Evolutionary conservation across 1,139 yeast genomes (phyloP).

Genomic region (Yamadazyma taylorii): DNA sequence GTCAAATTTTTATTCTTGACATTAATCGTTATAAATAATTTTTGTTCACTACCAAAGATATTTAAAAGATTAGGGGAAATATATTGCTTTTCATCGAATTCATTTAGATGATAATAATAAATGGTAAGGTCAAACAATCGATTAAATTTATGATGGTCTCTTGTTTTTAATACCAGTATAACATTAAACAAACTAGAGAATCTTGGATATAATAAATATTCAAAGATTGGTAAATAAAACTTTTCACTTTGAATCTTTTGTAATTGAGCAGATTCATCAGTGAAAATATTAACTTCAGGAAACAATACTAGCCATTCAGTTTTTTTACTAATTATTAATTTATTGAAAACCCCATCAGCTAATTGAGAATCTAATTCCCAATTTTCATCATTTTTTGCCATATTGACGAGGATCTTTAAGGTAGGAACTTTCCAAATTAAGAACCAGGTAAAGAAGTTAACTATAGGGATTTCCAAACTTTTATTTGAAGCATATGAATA

Average conservation of each 20-base stretch:
- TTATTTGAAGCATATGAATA: constrained; percentile 16
- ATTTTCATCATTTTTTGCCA: constrained; percentile 57
- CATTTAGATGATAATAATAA: constrained; percentile 32
- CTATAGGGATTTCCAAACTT: constrained; percentile 32
- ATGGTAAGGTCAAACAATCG: constrained; percentile 56
- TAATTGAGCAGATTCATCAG: constrained; percentile 42
- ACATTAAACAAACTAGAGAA: constrained; percentile 53
- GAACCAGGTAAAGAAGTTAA: constrained; percentile 64
- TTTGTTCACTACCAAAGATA: constrained; percentile 42
- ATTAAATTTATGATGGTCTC: constrained; percentile 30
- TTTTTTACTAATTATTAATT: constrained; percentile 25
- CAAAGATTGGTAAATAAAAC: constrained; percentile 52
- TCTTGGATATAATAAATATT: constrained; percentile 65
- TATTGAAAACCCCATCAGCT: constrained; percentile 23
- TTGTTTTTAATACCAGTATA: constrained; percentile 44
- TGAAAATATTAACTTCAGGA: constrained; percentile 73
- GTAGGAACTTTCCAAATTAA: constrained; percentile 57
- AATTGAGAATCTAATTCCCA: constrained; percentile 53
- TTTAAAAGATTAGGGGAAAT: constrained; percentile 56
- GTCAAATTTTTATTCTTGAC: constrained; percentile 13
- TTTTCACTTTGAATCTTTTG: constrained; percentile 53
- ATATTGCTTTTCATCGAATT: constrained; percentile 9
- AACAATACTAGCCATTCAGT: constrained; percentile 61
- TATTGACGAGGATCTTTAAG: constrained; percentile 37
- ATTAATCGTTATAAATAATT: constrained; percentile 12